Evolutionary conservation across 140 eudicot species (phyloP).

Genomic region (Eryngium alpinum): DNA sequence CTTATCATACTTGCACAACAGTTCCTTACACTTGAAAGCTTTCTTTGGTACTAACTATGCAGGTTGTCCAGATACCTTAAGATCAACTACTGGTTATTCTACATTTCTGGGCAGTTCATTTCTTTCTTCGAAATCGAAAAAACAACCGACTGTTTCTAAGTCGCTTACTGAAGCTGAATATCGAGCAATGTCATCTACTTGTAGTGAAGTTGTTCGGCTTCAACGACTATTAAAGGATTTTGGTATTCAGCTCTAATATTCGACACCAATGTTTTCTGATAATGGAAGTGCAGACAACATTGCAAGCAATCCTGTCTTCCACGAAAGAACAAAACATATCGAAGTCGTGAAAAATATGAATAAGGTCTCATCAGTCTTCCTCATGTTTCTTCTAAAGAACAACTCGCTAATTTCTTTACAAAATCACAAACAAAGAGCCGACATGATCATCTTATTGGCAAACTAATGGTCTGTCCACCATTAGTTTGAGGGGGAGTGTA

Average conservation of each 20-base stretch:
- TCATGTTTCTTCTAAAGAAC: not conserved
- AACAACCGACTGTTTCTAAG: not conserved
- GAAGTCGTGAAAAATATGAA: not conserved
- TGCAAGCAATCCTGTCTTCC: not conserved
- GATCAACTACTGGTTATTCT: not conserved
- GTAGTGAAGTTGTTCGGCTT: not conserved
- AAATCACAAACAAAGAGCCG: not conserved
- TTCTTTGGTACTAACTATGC: not conserved
- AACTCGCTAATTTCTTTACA: not conserved
- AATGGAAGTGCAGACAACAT: not conserved
- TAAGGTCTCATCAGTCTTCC: not conserved
- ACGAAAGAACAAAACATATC: constrained; percentile 1
- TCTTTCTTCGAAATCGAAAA: not conserved
- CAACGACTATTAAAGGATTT: not conserved
- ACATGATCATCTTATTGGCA: not conserved
- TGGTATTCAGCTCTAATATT: not conserved
- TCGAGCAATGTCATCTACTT: not conserved
- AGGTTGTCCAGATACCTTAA: not conserved
- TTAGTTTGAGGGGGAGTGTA: not conserved
- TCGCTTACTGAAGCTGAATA: not conserved
- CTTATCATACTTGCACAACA: not conserved
- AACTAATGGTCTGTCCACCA: not conserved
- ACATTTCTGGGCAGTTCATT: not conserved
- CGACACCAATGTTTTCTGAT: not conserved
- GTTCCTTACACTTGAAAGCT: not conserved